phyloP scores from a whole-genome alignment of 768 basidiomycete genomes.

The Mrakia gelida region DNA sequence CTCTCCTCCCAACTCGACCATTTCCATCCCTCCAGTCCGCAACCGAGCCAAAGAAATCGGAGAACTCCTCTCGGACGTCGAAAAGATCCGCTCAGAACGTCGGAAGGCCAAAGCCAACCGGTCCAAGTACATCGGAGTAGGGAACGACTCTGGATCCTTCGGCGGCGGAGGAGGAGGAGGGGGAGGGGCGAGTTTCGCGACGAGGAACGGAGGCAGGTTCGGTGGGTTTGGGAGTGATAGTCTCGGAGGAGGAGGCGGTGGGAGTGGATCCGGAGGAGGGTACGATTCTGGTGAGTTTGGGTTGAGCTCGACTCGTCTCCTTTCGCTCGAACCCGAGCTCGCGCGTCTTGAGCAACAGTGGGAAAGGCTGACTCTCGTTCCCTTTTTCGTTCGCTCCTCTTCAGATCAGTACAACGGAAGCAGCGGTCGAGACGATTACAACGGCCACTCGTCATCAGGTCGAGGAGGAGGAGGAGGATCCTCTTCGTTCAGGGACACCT shows the following conservation, averaged over 20 bases:
- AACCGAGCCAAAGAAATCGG: constrained; percentile 89
- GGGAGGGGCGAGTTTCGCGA: constrained; percentile 53
- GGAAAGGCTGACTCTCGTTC: background rate
- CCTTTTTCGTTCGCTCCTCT: background rate
- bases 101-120: constrained; percentile 88
- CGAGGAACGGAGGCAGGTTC: constrained; percentile 55
- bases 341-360: too few relatives aligned
- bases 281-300: constrained; percentile 20
- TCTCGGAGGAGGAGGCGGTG: constrained; percentile 40
- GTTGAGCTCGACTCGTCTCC: background rate
- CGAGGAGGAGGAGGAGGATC: constrained; percentile 48
- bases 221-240: constrained; percentile 67
- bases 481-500: constrained; percentile 55
- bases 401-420: constrained; percentile 7
- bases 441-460: constrained; percentile 42
- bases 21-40: constrained; percentile 58
- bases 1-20: background rate
- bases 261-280: constrained; percentile 40
- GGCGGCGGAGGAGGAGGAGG: constrained; percentile 16
- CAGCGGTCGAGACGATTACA: constrained; percentile 35
- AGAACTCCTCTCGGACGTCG: constrained; percentile 85
- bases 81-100: constrained; percentile 79
- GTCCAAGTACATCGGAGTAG: constrained; percentile 80
- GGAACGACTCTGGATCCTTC: constrained; percentile 60
- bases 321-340: background rate